These are phyloP conservation scores for Apophysomyces ossiformis DNA, from an alignment of 371 early-diverging fungal species.

Conservation along the genomic window DNA sequence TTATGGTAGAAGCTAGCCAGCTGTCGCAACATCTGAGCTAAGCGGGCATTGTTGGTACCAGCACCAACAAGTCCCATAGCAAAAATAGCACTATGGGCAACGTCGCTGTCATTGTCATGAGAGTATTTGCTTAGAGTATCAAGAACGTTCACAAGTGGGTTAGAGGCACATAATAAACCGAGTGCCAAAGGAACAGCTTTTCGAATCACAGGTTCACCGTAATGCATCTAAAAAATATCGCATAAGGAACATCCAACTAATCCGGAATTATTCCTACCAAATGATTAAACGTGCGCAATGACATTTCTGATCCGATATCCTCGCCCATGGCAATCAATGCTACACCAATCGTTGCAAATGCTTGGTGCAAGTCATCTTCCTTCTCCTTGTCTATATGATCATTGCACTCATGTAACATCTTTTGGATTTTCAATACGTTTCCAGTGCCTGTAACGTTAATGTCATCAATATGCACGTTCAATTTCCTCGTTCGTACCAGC, in stretches of 20 bases:
- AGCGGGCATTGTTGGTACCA: conserved; percentile 99
- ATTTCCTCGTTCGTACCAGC: conserved; percentile 62
- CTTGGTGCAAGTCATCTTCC: conserved; percentile 86
- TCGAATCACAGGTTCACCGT: conserved; percentile 95
- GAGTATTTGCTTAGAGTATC: conserved; percentile 97
- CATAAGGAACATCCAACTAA: conserved; percentile 69
- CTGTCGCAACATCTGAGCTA: conserved; percentile 97
- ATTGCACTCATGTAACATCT: conserved; percentile 93
- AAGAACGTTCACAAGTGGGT: conserved; percentile 89
- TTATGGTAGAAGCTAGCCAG: conserved; percentile 97
- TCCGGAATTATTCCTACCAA: conserved; percentile 67
- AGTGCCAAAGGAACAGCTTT: conserved; percentile 95
- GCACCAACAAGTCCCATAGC: conserved; percentile 99
- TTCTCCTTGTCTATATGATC: conserved; percentile 91
- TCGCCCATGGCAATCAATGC: conserved; percentile 97
- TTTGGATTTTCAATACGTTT: conserved; percentile 95
- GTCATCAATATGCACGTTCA: not conserved
- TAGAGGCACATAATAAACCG: conserved; percentile 95
- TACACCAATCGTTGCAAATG: conserved; percentile 95
- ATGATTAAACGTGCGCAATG: conserved; percentile 93
- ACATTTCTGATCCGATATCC: conserved; percentile 96
- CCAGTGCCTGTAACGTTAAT: conserved; percentile 65
- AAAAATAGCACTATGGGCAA: conserved; percentile 95
- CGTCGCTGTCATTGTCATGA: conserved; percentile 95
- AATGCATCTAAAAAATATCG: conserved; percentile 84